Evolutionary conservation across 2,329 filamentous ascomycete species (phyloP).

Genomic region (Calonectria hongkongensis): DNA sequence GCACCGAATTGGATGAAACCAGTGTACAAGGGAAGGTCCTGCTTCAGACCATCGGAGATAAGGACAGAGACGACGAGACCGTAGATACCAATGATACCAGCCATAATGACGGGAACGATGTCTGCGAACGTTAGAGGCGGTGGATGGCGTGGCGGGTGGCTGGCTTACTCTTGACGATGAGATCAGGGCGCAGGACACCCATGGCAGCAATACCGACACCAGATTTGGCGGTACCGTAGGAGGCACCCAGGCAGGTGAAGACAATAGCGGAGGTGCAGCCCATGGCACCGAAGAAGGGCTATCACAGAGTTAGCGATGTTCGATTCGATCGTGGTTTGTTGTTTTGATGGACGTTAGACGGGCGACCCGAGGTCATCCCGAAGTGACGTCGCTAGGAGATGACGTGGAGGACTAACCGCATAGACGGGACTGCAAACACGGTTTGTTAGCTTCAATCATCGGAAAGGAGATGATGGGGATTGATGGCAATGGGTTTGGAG

Average conservation of each 20-base stretch:
- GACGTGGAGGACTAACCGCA: slow-evolving; percentile 85
- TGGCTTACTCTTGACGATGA: slow-evolving; percentile 98
- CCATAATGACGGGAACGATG: slow-evolving; percentile 99
- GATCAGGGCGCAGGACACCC: slow-evolving; percentile 97
- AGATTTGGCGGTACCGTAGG: slow-evolving; percentile 99
- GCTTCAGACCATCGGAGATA: slow-evolving; percentile 86
- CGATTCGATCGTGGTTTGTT: slow-evolving; percentile 42
- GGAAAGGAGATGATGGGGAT: slow-evolving; percentile 29
- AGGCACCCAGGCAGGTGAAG: slow-evolving; percentile 96
- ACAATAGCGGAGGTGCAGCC: slow-evolving; percentile 97
- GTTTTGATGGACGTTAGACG: slow-evolving; percentile 43
- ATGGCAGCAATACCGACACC: slow-evolving; percentile 99
- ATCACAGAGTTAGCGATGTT: slow-evolving; percentile 59
- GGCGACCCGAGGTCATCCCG: slow-evolving; percentile 46
- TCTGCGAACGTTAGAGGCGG: slow-evolving; percentile 72
- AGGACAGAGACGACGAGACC: slow-evolving; percentile 91
- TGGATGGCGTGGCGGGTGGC: not conserved
- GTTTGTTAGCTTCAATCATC: slow-evolving; percentile 65
- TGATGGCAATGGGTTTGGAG: slow-evolving; percentile 33
- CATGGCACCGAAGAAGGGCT: slow-evolving; percentile 97
- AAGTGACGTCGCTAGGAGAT: slow-evolving; percentile 58
- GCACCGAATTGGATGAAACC: slow-evolving; percentile 91
- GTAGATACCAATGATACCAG: slow-evolving; percentile 99
- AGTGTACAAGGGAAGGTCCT: slow-evolving; percentile 84
- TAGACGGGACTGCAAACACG: slow-evolving; percentile 87